A percentile compares a stretch with the other conserved stretches of the same genome.
phyloP scores from a whole-genome alignment of 2,329 filamentous ascomycete species.

The Monosporascus ibericus region DNA sequence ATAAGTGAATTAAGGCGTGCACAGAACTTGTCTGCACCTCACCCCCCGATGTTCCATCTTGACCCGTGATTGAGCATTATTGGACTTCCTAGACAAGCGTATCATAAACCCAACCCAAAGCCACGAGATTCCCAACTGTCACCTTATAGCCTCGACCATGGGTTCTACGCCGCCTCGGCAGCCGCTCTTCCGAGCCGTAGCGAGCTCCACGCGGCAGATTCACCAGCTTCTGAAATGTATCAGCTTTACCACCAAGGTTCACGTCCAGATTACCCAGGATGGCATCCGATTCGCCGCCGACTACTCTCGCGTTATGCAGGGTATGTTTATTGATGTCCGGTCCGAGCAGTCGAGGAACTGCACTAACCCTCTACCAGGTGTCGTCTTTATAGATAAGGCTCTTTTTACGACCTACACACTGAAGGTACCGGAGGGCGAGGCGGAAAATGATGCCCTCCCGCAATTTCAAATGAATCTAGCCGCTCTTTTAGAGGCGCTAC shows the following conservation, averaged over 20 bases:
- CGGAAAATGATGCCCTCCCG: conserved; percentile 44
- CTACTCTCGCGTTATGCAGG: conserved; percentile 87
- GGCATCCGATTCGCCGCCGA: conserved; percentile 85
- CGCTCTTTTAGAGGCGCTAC: conserved; percentile 85
- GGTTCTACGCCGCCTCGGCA: conserved; percentile 22
- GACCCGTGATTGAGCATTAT: conserved; percentile 15
- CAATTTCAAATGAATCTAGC: conserved; percentile 83
- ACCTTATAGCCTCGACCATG: conserved; percentile 15
- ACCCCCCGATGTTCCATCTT: conserved; percentile 2
- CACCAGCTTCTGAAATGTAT: conserved; percentile 57
- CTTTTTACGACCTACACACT: conserved; percentile 84
- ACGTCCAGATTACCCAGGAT: conserved; percentile 72
- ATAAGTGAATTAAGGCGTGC: conserved; percentile 32
- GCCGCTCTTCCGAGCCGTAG: conserved; percentile 67
- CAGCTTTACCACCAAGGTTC: conserved; percentile 51
- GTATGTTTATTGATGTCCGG: conserved; percentile 35
- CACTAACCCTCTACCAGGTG: conserved; percentile 37
- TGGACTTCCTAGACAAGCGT: conserved; percentile 1
- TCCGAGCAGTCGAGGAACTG: conserved; percentile 9
- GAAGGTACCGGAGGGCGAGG: conserved; percentile 36
- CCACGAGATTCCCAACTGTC: conserved; percentile 12
- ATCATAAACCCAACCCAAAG: conserved; percentile 1
- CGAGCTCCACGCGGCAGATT: conserved; percentile 70
- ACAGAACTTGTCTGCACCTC: conserved; percentile 19
- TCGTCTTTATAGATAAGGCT: conserved; percentile 79